phyloP scores from a whole-genome alignment of 208 protist species.

The Wallacemonas sp. region DNA sequence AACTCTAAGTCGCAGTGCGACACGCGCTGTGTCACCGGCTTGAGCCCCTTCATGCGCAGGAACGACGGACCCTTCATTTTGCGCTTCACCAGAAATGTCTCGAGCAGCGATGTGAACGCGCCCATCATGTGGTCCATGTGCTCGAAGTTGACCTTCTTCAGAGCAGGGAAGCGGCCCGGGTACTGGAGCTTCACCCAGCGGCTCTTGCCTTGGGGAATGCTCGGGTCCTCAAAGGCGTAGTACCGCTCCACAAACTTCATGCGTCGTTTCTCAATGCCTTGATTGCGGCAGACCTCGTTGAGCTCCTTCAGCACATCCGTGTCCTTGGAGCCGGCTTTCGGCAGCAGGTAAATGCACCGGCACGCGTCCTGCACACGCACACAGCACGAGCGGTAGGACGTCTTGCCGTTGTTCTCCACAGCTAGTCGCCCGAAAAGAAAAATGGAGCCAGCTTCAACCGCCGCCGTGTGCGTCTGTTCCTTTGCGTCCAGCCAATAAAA shows the following conservation, averaged over 20 bases:
- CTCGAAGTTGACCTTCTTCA: slow-evolving; percentile 42
- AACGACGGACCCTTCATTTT: slow-evolving; percentile 95
- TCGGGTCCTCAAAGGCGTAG: slow-evolving; percentile 92
- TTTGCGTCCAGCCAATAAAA: slow-evolving; percentile 92
- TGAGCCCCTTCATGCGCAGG: slow-evolving; percentile 59
- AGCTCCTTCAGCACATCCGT: slow-evolving; percentile 84
- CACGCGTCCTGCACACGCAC: slow-evolving; percentile 83
- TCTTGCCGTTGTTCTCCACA: slow-evolving; percentile 35
- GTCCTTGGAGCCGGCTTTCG: slow-evolving; percentile 55
- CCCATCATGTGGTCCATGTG: slow-evolving; percentile 91
- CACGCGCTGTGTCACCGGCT: slow-evolving; percentile 39
- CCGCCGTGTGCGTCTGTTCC: slow-evolving; percentile 71
- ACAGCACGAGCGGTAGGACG: slow-evolving; percentile 71
- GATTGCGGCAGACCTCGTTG: slow-evolving; percentile 62
- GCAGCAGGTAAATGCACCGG: slow-evolving; percentile 78
- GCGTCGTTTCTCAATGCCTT: slow-evolving; percentile 72
- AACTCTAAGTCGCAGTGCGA: slow-evolving; percentile 90
- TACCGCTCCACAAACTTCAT: slow-evolving; percentile 92
- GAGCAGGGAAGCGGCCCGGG: slow-evolving; percentile 63
- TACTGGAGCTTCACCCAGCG: slow-evolving; percentile 92
- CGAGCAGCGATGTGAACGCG: slow-evolving; percentile 75
- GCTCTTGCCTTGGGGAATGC: slow-evolving; percentile 75
- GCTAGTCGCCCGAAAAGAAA: slow-evolving; percentile 90
- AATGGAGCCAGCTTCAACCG: slow-evolving; percentile 79
- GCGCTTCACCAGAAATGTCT: slow-evolving; percentile 94